Conservation (phyloP, 495 filamentous ascomycete genomes). For the Xylaria palmicola region DNA sequence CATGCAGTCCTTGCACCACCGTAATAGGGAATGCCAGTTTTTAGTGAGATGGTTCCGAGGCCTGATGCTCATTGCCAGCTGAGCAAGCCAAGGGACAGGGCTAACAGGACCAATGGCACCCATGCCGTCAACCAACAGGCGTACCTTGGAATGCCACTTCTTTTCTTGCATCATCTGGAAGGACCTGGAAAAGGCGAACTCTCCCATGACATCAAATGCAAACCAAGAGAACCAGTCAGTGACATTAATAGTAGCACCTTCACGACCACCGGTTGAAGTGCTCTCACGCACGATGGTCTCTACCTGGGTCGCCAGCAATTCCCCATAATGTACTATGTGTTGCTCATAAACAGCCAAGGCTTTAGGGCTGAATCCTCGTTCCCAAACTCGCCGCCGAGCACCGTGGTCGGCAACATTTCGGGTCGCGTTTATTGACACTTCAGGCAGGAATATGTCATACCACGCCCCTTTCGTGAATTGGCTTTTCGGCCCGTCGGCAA, state of each 20-base stretch:
- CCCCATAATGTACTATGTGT: slow-evolving; percentile 25
- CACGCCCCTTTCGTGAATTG: neutral
- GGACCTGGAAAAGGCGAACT: slow-evolving; percentile 39
- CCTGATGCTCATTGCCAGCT: slow-evolving; percentile 29
- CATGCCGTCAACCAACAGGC: slow-evolving; percentile 32
- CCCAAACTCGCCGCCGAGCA: neutral
- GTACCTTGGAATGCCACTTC: slow-evolving; percentile 34
- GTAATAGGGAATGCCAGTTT: slow-evolving; percentile 33
- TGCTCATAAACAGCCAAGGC: slow-evolving; percentile 23
- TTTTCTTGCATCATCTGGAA: slow-evolving; percentile 42
- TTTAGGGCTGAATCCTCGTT: slow-evolving; percentile 21
- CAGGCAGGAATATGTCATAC: neutral
- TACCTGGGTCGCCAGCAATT: slow-evolving; percentile 27
- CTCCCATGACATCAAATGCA: slow-evolving; percentile 45
- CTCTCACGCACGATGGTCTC: slow-evolving; percentile 13
- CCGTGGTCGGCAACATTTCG: neutral
- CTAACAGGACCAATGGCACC: slow-evolving; percentile 34
- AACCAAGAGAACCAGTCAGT: slow-evolving; percentile 37
- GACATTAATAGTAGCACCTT: slow-evolving; percentile 9
- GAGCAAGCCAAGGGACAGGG: slow-evolving; percentile 40
- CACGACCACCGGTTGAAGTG: neutral
- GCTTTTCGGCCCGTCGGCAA: neutral
- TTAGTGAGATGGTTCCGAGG: slow-evolving; percentile 28
- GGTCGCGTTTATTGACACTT: slow-evolving; percentile 1
- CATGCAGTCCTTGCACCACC: slow-evolving; percentile 37